Conservation (phyloP, 2,329 filamentous ascomycete species). For the Ceratocystis eucalypticola region DNA sequence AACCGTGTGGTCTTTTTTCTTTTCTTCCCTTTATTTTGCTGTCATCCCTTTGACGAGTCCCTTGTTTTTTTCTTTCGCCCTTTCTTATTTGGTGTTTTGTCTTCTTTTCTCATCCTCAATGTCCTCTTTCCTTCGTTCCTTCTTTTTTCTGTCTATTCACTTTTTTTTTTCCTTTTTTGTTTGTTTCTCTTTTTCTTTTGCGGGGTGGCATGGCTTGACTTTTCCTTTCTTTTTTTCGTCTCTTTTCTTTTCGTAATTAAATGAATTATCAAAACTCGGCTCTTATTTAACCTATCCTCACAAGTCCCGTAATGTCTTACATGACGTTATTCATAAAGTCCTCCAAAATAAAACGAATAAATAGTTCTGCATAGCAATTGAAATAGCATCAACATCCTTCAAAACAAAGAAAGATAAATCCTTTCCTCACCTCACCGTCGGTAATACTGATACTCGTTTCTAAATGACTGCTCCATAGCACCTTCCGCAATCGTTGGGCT, state of each 20-base stretch:
- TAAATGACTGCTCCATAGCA: constrained; percentile 4
- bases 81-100: background rate
- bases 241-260: background rate
- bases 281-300: background rate
- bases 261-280: too few species aligned
- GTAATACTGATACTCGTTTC: background rate
- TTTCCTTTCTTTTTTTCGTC: background rate
- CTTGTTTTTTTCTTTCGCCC: background rate
- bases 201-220: background rate
- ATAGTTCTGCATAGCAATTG: background rate
- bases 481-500: constrained; percentile 4
- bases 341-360: background rate
- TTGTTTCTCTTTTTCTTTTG: background rate
- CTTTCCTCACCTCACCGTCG: background rate
- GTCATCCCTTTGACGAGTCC: background rate
- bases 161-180: background rate
- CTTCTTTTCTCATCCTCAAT: background rate
- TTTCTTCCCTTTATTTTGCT: background rate
- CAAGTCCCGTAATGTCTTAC: background rate
- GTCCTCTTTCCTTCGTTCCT: background rate
- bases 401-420: background rate
- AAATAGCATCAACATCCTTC: background rate
- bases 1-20: background rate
- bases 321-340: background rate
- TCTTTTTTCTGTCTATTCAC: background rate